phyloP scores from a whole-genome alignment of 179 eudicot species.

The Silene noctiflora region DNA sequence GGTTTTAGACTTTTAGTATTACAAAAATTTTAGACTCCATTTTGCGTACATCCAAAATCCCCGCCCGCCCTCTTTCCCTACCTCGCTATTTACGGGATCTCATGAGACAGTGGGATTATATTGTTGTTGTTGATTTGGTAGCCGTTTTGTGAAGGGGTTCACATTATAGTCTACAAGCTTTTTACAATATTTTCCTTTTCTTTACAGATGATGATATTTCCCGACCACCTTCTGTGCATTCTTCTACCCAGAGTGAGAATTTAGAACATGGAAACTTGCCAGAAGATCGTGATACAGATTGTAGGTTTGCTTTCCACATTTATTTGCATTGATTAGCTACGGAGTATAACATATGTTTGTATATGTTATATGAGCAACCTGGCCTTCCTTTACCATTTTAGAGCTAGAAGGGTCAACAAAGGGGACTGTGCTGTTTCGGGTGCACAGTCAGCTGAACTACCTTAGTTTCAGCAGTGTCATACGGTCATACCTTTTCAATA shows the following conservation, averaged over 20 bases:
- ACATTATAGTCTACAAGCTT: no score
- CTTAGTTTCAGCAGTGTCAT: slow-evolving; percentile 9
- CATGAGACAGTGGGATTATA: no score
- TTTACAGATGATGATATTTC: slow-evolving; percentile 51
- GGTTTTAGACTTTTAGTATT: not conserved
- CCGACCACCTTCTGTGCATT: slow-evolving; percentile 40
- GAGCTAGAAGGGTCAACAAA: not conserved
- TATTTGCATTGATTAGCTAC: not conserved
- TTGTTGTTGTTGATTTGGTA: no score
- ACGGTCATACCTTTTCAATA: not conserved
- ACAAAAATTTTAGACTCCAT: no score
- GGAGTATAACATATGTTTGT: not conserved
- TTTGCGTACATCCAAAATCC: no score
- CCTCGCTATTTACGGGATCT: no score
- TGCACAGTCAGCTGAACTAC: not conserved
- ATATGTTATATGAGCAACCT: slow-evolving; percentile 2
- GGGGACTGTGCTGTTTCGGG: not conserved
- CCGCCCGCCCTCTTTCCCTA: no score
- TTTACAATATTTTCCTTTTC: slow-evolving; percentile 23
- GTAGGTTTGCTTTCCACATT: slow-evolving; percentile 33
- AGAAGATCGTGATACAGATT: slow-evolving; percentile 54
- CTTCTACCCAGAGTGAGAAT: slow-evolving; percentile 48
- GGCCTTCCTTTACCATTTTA: not conserved
- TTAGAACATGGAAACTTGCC: slow-evolving; percentile 51
- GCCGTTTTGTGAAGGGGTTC: no score